phyloP scores from a whole-genome alignment of 495 filamentous ascomycete genomes.

The Rhizodiscina lignyota region DNA sequence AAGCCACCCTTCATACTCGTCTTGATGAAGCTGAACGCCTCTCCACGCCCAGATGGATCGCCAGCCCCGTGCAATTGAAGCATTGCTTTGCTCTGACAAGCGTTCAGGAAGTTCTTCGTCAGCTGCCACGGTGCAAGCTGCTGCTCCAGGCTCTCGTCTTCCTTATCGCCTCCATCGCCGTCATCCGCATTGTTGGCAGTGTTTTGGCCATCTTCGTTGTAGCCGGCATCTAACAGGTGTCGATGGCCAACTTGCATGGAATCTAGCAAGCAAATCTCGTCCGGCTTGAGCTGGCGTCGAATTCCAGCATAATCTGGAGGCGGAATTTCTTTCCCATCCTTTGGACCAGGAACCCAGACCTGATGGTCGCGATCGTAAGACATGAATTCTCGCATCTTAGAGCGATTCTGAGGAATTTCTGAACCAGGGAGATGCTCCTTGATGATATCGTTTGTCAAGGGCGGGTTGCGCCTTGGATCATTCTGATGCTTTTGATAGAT shows the following conservation, averaged over 20 bases:
- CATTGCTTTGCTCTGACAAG: constrained; percentile 93
- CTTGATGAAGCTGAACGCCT: constrained; percentile 88
- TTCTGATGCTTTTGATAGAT: constrained; percentile 58
- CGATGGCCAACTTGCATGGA: constrained; percentile 90
- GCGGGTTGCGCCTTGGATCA: constrained; percentile 3
- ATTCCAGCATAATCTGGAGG: constrained; percentile 54
- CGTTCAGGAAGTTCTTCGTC: constrained; percentile 86
- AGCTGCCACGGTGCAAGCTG: constrained; percentile 89
- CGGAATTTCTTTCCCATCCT: constrained; percentile 44
- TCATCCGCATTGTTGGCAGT: constrained; percentile 55
- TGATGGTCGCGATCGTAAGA: constrained; percentile 67
- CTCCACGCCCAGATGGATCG: constrained; percentile 85
- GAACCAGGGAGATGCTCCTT: constrained; percentile 77
- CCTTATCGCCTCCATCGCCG: constrained; percentile 43
- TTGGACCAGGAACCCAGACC: constrained; percentile 67
- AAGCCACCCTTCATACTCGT: constrained; percentile 98
- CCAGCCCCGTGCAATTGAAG: constrained; percentile 83
- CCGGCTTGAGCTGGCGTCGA: constrained; percentile 74
- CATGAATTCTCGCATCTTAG: constrained; percentile 95
- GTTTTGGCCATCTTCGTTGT: constrained; percentile 46
- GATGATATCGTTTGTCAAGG: constrained; percentile 32
- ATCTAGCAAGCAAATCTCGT: constrained; percentile 86
- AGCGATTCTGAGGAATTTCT: constrained; percentile 76
- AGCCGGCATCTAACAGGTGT: constrained; percentile 69
- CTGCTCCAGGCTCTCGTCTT: constrained; percentile 61